phyloP scores from a whole-genome alignment of 148 eudicot species.

The Camellia granthamiana region DNA sequence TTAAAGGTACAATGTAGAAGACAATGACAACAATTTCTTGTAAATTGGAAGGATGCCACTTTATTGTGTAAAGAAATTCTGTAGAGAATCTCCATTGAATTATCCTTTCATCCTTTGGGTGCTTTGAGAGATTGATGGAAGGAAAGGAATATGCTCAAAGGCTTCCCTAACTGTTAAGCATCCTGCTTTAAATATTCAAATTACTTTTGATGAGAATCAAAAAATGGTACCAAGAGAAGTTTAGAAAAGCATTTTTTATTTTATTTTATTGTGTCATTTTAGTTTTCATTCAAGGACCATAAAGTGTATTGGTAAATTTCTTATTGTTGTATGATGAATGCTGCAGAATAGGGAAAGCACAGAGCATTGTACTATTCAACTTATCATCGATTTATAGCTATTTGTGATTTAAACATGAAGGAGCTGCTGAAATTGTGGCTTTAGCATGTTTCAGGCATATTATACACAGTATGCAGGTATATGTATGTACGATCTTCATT shows the following conservation, averaged over 20 bases:
- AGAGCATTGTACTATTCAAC: not conserved
- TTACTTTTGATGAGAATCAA: not conserved
- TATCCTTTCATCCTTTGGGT: not conserved
- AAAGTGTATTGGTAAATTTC: not conserved
- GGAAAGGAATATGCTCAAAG: constrained; percentile 1
- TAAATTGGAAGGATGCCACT: not conserved
- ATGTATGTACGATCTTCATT: not conserved
- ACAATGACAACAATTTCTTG: too few species aligned
- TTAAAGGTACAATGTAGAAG: not conserved
- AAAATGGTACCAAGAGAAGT: not conserved
- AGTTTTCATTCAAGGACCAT: not conserved
- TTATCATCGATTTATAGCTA: not conserved
- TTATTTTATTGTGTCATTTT: not conserved
- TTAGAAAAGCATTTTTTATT: not conserved
- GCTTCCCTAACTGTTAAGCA: not conserved
- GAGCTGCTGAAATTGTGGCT: not conserved
- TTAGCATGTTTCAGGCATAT: not conserved
- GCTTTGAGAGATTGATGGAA: constrained; percentile 1
- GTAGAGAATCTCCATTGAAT: not conserved
- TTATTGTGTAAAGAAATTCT: not conserved
- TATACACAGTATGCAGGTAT: not conserved
- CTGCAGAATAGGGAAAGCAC: not conserved
- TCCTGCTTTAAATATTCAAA: not conserved
- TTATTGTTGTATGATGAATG: not conserved
- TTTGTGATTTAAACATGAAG: not conserved